These are phyloP conservation scores for Aspergillus thermomutatus DNA, from an alignment of 2,329 filamentous ascomycete species.

Conservation along the genomic window DNA sequence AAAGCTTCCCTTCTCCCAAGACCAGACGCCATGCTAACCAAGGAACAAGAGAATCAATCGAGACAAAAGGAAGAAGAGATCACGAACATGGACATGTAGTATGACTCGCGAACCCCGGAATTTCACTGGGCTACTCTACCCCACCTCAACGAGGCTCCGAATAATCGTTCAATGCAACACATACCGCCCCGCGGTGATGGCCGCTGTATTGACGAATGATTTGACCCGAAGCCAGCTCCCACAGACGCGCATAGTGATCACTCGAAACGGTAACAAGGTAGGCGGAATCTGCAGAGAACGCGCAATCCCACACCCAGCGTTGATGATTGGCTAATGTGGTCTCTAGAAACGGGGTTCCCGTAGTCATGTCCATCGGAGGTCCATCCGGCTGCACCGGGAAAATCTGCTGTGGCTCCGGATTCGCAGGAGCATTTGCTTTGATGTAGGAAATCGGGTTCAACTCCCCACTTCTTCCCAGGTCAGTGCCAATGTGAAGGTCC, in stretches of 20 bases:
- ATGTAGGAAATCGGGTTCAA: constrained; percentile 25
- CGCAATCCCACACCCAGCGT: constrained; percentile 97
- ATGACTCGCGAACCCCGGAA: background rate
- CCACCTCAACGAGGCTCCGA: constrained; percentile 40
- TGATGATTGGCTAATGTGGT: constrained; percentile 87
- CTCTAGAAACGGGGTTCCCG: constrained; percentile 68
- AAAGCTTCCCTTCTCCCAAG: constrained; percentile 5
- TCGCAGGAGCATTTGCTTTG: constrained; percentile 23
- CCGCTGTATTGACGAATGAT: constrained; percentile 96
- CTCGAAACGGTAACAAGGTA: constrained; percentile 92
- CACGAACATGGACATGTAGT: background rate
- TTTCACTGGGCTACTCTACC: background rate
- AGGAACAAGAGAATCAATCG: constrained; percentile 7
- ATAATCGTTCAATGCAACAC: constrained; percentile 89
- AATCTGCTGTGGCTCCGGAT: constrained; percentile 26
- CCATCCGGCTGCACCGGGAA: constrained; percentile 37
- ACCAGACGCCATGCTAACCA: constrained; percentile 25
- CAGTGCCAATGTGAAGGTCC: constrained; percentile 19
- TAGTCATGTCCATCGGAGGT: constrained; percentile 40
- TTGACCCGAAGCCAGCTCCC: constrained; percentile 81
- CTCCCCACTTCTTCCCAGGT: constrained; percentile 14
- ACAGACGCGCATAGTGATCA: constrained; percentile 87
- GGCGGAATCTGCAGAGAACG: constrained; percentile 87
- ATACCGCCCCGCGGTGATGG: constrained; percentile 86
- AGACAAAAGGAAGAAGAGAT: background rate